Evolutionary conservation across 164 flowering plant species (phyloP), one percentile per base, ranked within the genome.

Genomic region (Paratinospora sagittata): DNA sequence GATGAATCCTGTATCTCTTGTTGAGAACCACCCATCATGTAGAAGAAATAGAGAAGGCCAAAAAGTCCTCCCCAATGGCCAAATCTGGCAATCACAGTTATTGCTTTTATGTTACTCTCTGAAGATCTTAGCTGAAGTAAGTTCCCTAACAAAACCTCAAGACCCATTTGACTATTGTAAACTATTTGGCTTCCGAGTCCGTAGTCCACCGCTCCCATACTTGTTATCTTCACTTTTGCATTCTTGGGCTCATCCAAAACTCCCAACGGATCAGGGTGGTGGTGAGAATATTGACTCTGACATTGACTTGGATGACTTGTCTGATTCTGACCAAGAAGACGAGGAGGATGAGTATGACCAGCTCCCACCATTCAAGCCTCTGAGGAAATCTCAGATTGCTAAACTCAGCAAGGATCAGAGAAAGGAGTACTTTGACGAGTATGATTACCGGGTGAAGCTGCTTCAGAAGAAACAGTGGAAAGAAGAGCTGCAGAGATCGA

Each of bases 311-410:
- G 93, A 72, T 45, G 91, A 93, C 68, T 73, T 87, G 63, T 86
- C 96, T 21, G 96, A 90, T 74, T 84, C 88, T 27, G 97, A 94
- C 36, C 77, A 73, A 33, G 97, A 89, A 69, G 97, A 86, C 61
- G 88, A 80, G 16, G 97, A 87, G 72, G 96, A 91, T 69, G 98
- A 94, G 76, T 94, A 92, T 76, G 97, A 90, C 68, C 92, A 88
- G 83, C 97, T 94, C 60, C 98, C 97, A 36, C 91, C 98, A 30
- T 94, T 94, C 77, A 89, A 88, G 84, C 97, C 98, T 73, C 78
- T 94, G 23, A 81, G n/a, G n/a, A n/a, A n/a, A n/a, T n/a, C n/a
- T n/a, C n/a, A n/a, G n/a, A n/a, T n/a, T n/a, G n/a, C n/a, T 27
- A 89, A 84, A 74, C 97, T 94, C 58, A 90, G 89, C 85, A 85